Evolutionary conservation across 2,329 filamentous ascomycete species (phyloP).

Genomic region (Clarireedia paspali): DNA sequence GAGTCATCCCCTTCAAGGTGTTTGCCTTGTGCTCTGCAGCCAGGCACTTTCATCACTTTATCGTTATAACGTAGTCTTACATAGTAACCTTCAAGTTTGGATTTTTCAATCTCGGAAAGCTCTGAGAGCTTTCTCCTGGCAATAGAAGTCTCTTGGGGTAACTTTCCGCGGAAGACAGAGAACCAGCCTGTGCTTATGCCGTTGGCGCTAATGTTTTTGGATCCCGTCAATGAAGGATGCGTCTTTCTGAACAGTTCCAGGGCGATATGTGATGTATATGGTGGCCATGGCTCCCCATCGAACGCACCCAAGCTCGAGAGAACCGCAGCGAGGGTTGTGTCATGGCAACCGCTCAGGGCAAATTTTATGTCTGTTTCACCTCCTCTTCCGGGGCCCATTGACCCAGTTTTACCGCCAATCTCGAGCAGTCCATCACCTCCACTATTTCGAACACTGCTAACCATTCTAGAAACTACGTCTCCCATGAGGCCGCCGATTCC

Average conservation of each 20-base stretch:
- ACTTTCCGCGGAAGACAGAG: conserved; percentile 20
- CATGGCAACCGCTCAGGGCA: conserved; percentile 79
- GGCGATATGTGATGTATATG: conserved; percentile 86
- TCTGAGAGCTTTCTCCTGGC: conserved; percentile 51
- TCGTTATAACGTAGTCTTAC: conserved; percentile 92
- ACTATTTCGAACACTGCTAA: conserved; percentile 53
- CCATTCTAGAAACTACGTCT: conserved; percentile 73
- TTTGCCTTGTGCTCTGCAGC: conserved; percentile 67
- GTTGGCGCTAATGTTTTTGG: not conserved
- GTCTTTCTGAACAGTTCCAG: conserved; percentile 74
- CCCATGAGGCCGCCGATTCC: conserved; percentile 82
- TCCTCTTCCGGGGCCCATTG: conserved; percentile 34
- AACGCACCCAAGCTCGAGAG: conserved; percentile 75
- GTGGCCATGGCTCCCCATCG: conserved; percentile 70
- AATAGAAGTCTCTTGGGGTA: conserved; percentile 35
- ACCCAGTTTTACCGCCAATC: conserved; percentile 32
- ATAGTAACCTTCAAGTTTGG: conserved; percentile 66
- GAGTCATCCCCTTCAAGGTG: conserved; percentile 81
- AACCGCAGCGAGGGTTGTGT: conserved; percentile 80
- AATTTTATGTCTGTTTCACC: conserved; percentile 57
- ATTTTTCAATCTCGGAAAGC: conserved; percentile 49
- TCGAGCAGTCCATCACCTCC: conserved; percentile 45
- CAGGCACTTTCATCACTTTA: conserved; percentile 69
- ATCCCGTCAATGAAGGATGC: conserved; percentile 15
- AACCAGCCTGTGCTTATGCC: conserved; percentile 12